A percentile compares a stretch with the other conserved stretches of the same genome.
Evolutionary conservation across 2,329 filamentous ascomycete species (phyloP).

Genomic region (Calonectria honghensis): DNA sequence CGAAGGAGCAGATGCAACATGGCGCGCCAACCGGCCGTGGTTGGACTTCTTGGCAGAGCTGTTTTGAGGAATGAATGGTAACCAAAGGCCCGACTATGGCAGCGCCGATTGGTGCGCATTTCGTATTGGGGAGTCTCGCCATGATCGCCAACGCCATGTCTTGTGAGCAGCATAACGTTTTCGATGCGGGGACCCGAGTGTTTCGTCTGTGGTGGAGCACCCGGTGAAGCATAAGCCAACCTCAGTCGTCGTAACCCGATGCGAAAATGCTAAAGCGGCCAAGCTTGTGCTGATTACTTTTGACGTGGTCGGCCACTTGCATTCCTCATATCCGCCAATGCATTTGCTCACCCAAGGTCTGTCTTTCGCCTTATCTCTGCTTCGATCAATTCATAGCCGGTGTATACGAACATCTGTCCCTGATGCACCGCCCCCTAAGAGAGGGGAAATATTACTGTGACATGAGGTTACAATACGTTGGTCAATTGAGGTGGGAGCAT

Average conservation of each 20-base stretch:
- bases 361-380: neutral
- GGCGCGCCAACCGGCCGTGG: neutral
- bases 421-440: neutral
- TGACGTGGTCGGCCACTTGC: neutral
- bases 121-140: neutral
- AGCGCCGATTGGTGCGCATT: slow-evolving; percentile 6
- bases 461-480: neutral
- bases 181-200: neutral
- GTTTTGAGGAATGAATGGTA: neutral
- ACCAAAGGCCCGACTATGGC: neutral
- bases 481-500: neutral
- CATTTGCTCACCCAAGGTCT: neutral
- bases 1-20: neutral
- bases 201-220: neutral
- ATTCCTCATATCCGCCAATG: slow-evolving; percentile 1
- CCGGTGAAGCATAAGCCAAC: slow-evolving; percentile 17
- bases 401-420: neutral
- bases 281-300: neutral
- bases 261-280: neutral
- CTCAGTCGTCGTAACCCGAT: neutral
- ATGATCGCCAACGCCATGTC: slow-evolving; percentile 8
- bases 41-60: neutral
- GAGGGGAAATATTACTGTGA: neutral
- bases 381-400: neutral
- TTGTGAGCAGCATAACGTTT: neutral